Conservation (phyloP, 306 rosid species). For the Trichosanthes cucumerina region DNA sequence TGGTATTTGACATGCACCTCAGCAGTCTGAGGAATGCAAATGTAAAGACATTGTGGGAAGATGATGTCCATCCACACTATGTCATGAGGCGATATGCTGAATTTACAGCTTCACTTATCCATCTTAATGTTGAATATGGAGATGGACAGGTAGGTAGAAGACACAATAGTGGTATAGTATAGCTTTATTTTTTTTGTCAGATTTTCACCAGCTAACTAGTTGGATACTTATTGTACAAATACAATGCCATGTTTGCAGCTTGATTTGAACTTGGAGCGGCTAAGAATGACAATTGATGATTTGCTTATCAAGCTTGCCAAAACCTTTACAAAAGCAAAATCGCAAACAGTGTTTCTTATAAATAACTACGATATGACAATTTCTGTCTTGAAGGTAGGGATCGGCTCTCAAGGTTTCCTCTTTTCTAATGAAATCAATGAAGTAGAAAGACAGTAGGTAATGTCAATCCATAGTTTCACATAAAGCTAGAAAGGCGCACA, state of each 20-base stretch:
- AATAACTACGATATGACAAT: conserved; percentile 97
- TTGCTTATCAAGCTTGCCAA: conserved; percentile 92
- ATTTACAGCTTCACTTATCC: conserved; percentile 92
- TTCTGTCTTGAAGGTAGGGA: conserved; percentile 75
- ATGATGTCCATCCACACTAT: conserved; percentile 95
- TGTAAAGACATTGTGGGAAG: conserved; percentile 90
- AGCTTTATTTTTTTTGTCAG: not conserved
- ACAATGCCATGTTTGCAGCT: conserved; percentile 43
- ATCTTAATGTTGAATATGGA: conserved; percentile 78
- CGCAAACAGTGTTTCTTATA: conserved; percentile 80
- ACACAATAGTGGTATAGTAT: conserved; percentile 7
- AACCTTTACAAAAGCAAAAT: conserved; percentile 64
- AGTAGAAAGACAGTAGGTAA: not conserved
- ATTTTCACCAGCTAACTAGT: not conserved
- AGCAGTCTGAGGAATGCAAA: conserved; percentile 80
- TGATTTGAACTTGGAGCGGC: conserved; percentile 73
- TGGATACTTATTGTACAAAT: not conserved
- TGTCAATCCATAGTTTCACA: not conserved
- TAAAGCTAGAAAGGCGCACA: not conserved
- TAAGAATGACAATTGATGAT: conserved; percentile 94
- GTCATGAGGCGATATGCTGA: conserved; percentile 97
- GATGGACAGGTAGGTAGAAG: conserved; percentile 72
- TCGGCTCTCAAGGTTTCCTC: conserved; percentile 9
- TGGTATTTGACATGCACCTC: conserved; percentile 96
- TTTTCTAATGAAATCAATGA: not conserved